Evolutionary conservation across 768 basidiomycete genomes (phyloP).

Genomic region (Ramaria sp.): DNA sequence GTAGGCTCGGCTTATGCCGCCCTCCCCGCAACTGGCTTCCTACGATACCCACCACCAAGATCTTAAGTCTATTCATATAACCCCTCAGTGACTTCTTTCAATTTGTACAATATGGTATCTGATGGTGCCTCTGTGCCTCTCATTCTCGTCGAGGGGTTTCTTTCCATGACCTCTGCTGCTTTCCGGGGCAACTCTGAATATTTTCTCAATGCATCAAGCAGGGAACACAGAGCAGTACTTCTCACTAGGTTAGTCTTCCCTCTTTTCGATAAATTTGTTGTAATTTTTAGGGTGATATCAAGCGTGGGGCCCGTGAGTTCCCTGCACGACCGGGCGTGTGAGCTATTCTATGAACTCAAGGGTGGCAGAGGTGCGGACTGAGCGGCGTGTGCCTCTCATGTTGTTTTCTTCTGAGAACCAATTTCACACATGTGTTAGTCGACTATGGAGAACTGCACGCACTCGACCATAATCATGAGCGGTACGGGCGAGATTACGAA

Average conservation of each 20-base stretch:
- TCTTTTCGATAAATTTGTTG: neutral
- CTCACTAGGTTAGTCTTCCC: slow-evolving; percentile 19
- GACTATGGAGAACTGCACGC: slow-evolving; percentile 38
- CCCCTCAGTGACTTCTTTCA: neutral
- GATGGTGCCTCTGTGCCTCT: slow-evolving; percentile 22
- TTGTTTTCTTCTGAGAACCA: no score
- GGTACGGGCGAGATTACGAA: slow-evolving; percentile 30
- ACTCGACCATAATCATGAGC: slow-evolving; percentile 25
- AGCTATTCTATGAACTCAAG: slow-evolving; percentile 33
- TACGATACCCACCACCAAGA: no score
- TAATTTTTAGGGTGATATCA: neutral
- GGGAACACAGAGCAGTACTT: slow-evolving; percentile 16
- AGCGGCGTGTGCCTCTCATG: neutral
- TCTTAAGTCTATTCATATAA: no score
- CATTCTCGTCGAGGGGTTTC: slow-evolving; percentile 39
- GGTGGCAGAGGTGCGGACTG: slow-evolving; percentile 31
- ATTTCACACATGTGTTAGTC: no score
- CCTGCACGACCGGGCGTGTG: slow-evolving; percentile 42
- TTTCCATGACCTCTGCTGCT: slow-evolving; percentile 25
- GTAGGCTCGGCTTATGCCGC: no score
- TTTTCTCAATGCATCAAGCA: slow-evolving; percentile 18
- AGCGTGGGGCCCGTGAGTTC: slow-evolving; percentile 43
- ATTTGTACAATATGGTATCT: slow-evolving; percentile 12
- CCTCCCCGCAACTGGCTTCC: no score
- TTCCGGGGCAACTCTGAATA: slow-evolving; percentile 31